A percentile compares a stretch with the other conserved stretches of the same genome.
These are phyloP conservation scores for Prunus fruticosa DNA, from an alignment of 306 rosid genomes.

Conservation along the genomic window DNA sequence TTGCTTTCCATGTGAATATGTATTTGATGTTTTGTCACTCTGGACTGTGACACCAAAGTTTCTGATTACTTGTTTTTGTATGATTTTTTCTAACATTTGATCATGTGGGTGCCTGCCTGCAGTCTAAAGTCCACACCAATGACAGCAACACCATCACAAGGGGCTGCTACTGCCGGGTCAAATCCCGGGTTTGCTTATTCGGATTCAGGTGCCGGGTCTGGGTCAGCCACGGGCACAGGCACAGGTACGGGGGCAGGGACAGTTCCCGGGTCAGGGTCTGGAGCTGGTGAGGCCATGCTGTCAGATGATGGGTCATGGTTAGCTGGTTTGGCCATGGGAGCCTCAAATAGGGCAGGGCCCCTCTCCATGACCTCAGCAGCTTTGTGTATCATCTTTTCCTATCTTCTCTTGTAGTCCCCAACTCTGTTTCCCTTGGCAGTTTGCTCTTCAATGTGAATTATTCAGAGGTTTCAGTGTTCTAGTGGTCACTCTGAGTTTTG, in stretches of 20 bases:
- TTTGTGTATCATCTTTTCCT: conserved; percentile 27
- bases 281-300: conserved; percentile 34
- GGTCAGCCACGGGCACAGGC: background rate
- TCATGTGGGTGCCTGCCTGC: conserved; percentile 21
- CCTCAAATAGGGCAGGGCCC: conserved; percentile 38
- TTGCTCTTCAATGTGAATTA: conserved; percentile 42
- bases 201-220: background rate
- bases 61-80: background rate
- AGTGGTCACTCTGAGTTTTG: conserved; percentile 40
- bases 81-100: background rate
- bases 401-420: conserved; percentile 27
- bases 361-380: conserved; percentile 13
- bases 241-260: conserved; percentile 4
- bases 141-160: conserved; percentile 28
- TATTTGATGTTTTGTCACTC: background rate
- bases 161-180: conserved; percentile 10
- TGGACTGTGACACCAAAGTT: background rate
- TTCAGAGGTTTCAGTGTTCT: conserved; percentile 30
- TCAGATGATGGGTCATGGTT: conserved; percentile 90
- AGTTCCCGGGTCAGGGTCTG: conserved; percentile 18
- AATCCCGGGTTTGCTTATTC: conserved; percentile 25
- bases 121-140: conserved; percentile 52
- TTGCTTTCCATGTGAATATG: conserved; percentile 13
- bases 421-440: conserved; percentile 14
- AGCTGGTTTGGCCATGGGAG: conserved; percentile 99